Evolutionary conservation across 2,329 filamentous ascomycete genomes (phyloP).

Genomic region (Arthrobotrys pseudoclavata): DNA sequence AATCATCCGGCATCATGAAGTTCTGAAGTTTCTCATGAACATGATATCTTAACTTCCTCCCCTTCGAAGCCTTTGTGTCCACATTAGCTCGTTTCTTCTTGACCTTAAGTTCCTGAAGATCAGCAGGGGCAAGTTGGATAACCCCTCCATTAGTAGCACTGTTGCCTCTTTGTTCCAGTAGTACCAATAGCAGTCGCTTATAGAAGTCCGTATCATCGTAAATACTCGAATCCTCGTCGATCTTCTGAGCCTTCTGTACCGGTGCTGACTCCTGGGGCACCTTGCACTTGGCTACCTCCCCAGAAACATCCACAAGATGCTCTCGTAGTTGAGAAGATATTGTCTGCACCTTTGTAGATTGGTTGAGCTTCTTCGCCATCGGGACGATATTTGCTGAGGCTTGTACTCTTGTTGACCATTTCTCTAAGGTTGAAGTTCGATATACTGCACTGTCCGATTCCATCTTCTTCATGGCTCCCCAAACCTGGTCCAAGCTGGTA

Average conservation of each 20-base stretch:
- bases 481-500: conserved; percentile 46
- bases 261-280: conserved; percentile 60
- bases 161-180: conserved; percentile 87
- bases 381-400: conserved; percentile 70
- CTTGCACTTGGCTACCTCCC: conserved; percentile 75
- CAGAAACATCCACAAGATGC: conserved; percentile 77
- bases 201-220: conserved; percentile 98
- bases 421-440: conserved; percentile 81
- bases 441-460: conserved; percentile 73
- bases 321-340: conserved; percentile 78
- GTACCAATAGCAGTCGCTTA: conserved; percentile 88
- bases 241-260: conserved; percentile 66
- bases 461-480: conserved; percentile 65
- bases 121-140: conserved; percentile 74
- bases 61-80: conserved; percentile 95
- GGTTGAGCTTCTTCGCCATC: conserved; percentile 73
- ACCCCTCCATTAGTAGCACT: conserved; percentile 69
- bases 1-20: conserved; percentile 94
- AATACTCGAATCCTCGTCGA: conserved; percentile 73
- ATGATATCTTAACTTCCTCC: conserved; percentile 91
- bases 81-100: conserved; percentile 84
- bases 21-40: conserved; percentile 98
- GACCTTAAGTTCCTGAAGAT: conserved; percentile 65
- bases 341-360: conserved; percentile 72
- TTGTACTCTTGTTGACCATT: conserved; percentile 88